phyloP scores from a whole-genome alignment of 2,329 filamentous ascomycete species.

The Neopestalotiopsis sp. region DNA sequence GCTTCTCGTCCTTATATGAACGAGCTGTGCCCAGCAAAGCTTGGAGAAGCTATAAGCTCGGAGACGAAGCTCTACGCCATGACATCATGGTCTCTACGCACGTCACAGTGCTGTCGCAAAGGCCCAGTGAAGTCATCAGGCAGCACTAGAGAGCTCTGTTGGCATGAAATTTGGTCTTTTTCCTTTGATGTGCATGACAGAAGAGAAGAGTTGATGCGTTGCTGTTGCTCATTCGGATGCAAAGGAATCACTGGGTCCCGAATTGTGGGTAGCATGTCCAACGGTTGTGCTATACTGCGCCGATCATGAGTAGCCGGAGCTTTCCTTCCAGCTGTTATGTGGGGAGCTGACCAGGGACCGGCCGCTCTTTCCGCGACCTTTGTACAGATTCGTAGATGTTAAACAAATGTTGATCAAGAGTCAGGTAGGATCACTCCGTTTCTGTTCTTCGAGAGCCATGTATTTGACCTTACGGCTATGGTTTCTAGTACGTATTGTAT shows the following conservation, averaged over 20 bases:
- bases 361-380: no score
- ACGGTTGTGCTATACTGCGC: background rate
- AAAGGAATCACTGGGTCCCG: background rate
- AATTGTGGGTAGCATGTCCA: background rate
- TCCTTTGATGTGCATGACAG: background rate
- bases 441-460: no score
- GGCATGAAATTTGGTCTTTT: background rate
- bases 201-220: background rate
- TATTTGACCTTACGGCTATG: background rate
- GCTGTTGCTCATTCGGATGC: background rate
- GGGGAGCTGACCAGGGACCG: no score
- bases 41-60: background rate
- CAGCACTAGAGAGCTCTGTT: background rate
- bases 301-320: background rate
- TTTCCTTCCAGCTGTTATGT: background rate
- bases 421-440: no score
- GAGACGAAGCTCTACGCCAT: background rate
- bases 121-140: background rate
- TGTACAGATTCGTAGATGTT: no score
- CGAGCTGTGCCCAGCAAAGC: background rate
- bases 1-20: background rate
- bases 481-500: background rate
- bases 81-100: slow-evolving; percentile 5
- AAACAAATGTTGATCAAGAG: no score
- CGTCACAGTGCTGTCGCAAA: background rate